Base-by-base conservation (phyloP, 805 yeast genomes). In the Sugiyamaella boreocaroliniensis region DNA sequence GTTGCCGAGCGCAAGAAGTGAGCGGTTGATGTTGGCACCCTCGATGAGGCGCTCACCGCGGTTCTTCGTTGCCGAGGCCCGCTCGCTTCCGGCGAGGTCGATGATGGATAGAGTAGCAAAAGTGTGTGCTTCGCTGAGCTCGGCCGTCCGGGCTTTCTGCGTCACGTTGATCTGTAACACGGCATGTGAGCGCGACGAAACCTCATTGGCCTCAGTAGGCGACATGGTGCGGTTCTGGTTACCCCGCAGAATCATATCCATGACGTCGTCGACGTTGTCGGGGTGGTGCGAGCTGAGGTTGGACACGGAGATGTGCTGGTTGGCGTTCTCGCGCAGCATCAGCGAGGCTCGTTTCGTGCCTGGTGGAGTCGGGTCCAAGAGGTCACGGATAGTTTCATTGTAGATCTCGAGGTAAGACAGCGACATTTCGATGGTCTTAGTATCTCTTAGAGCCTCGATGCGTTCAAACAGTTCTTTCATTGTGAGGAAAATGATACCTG, bases 71-170 rank as follows among this genome's bases (percentile, higher is more conserved):
- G 93, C 85, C 0, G 93, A 82, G 0, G 98, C 98, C 43, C 98
- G 74, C 70, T 92, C 98, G 68, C 95, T 86, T 4, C 98, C 98
- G 0, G 98, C 98, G 45, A 92, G 70, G 67, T 92, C 98, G 47
- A 92, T 90, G 26, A 92, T 85, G 0, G 93, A 85, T 29, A 90
- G 71, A 0, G 95, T 87, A 0, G 95, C 89, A 69, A 78, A 82
- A 0, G 83, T 80, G 58, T 84, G 90, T 32, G 81, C 76, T 61
- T 85, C 88, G 14, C 73, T 73, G 16, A 86, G 58, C 52, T 81
- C 88, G 0, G 84, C 82, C 0, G 85, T 77, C 50, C 82, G 75
- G 43, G 78, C 74, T 41, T 70, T 76, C 62, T 84, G 88, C 9
- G 74, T 67, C 7, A 92, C 79, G 62, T 84, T 82, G 37, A 92